Evolutionary conservation across 148 eudicot species (phyloP), one percentile per base, ranked within the genome.

Genomic region (Chenopodium berlandieri): DNA sequence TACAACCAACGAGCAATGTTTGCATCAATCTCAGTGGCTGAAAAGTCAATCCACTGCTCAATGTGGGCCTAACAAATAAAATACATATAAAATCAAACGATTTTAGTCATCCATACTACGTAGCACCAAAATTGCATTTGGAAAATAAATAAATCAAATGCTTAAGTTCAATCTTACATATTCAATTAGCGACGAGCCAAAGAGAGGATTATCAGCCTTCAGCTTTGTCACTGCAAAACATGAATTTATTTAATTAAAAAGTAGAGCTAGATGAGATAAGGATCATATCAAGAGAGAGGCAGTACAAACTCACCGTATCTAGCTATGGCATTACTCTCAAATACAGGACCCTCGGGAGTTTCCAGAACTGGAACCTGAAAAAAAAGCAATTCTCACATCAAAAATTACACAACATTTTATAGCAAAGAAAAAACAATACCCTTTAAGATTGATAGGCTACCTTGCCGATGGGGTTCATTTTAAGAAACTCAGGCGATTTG

Each of bases 381-480:
- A 71, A 79, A 71, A 48, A 13, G 7, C 2, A 11, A 73, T 22
- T 19, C 34, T 13, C 1, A 5, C 1, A 4, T 47, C 7, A 73
- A 47, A 22, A 58, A n/a, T 50, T 2, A 63, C 13, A 37, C 2
- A 19, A 79, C 44, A 40, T 40, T 40, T 40, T 7, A 7, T 0
- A 69, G 19, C 12, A 50, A 14, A 32, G 11, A 32, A 16, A 16
- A 16, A 4, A 32, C 1, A 9, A 67, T 12, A 30, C 71, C 23
- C 40, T 30, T 25, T 7, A n/a, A 22, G 22, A 47, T 47, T 4
- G 13, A 31, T 4, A 72, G 30, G 13, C 13, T 80, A 92, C 97
- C 92, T 92, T 93, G 70, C 97, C 97, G 54, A 93, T 84, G 4
- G 97, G 94, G 82, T 93, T 93, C 92, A 93, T 89, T 75, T 90